Evolutionary conservation across 352 stramenopile genomes (phyloP).

Genomic region (Lagenidium sp.): DNA sequence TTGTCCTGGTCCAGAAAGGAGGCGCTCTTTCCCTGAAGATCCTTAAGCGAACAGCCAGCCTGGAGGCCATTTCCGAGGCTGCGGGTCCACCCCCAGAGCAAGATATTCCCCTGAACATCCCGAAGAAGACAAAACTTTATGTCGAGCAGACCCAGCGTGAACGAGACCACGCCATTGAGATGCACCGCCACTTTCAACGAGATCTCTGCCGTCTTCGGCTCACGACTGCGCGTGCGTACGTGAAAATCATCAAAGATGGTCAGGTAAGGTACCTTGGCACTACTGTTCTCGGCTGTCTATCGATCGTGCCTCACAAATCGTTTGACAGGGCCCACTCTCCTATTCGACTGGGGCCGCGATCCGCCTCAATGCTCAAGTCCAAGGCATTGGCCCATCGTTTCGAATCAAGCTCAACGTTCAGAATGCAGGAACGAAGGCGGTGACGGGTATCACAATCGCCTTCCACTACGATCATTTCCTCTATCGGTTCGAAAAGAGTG

Average conservation of each 20-base stretch:
- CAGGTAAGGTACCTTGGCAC: conserved; percentile 23
- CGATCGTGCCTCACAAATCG: not conserved
- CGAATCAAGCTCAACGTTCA: conserved; percentile 79
- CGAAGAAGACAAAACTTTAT: conserved; percentile 93
- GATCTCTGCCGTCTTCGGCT: conserved; percentile 87
- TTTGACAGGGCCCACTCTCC: conserved; percentile 46
- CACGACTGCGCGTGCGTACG: conserved; percentile 79
- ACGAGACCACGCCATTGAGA: conserved; percentile 83
- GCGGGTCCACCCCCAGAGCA: conserved; percentile 80
- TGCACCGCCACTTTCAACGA: conserved; percentile 89
- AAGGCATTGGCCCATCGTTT: conserved; percentile 72
- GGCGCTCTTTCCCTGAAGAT: conserved; percentile 83
- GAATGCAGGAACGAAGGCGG: conserved; percentile 58
- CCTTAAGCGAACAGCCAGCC: conserved; percentile 75
- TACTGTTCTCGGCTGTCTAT: too few relatives aligned
- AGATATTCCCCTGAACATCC: conserved; percentile 89
- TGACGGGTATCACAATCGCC: conserved; percentile 53
- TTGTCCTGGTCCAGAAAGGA: conserved; percentile 74
- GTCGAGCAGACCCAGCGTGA: conserved; percentile 90
- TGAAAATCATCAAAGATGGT: conserved; percentile 87
- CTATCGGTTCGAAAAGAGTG: conserved; percentile 56
- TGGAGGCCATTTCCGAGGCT: conserved; percentile 66
- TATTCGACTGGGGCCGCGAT: conserved; percentile 64
- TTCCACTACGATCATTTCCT: conserved; percentile 76
- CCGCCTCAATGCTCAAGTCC: conserved; percentile 74